Evolutionary conservation across 139 green algal species (phyloP).

Genomic region (Trebouxia sp.): DNA sequence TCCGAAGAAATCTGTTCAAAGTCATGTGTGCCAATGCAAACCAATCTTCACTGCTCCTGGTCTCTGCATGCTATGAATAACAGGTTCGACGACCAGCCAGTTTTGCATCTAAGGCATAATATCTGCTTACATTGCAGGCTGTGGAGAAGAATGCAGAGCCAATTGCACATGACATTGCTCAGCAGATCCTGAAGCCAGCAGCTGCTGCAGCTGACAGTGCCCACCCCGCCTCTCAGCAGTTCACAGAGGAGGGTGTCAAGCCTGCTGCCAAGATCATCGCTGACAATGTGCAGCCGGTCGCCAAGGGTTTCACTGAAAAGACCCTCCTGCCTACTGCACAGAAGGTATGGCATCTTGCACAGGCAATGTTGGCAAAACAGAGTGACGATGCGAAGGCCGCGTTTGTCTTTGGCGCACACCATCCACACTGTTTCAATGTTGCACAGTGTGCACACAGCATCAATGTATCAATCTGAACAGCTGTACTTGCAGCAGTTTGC

Average conservation of each 20-base stretch:
- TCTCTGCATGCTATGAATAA: too few species aligned
- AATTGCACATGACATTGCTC: conserved; percentile 19
- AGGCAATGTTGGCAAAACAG: neutral
- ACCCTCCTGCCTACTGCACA: conserved; percentile 14
- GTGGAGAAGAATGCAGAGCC: conserved; percentile 30
- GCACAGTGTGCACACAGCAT: too few species aligned
- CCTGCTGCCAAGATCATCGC: conserved; percentile 11
- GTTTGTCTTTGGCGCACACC: too few species aligned
- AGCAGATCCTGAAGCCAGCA: conserved; percentile 14
- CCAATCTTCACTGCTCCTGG: too few species aligned
- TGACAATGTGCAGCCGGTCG: conserved; percentile 21
- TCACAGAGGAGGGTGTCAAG: conserved; percentile 13
- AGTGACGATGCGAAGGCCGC: too few species aligned
- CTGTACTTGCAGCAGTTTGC: too few species aligned
- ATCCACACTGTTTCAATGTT: too few species aligned
- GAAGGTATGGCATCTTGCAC: neutral
- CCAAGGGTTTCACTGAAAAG: conserved; percentile 24
- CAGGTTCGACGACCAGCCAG: too few species aligned
- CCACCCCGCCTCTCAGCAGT: conserved; percentile 10
- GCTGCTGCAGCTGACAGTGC: conserved; percentile 13
- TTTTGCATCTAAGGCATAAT: neutral
- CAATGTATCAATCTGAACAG: too few species aligned
- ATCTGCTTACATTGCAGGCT: neutral
- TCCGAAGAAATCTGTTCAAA: too few species aligned
- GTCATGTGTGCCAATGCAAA: too few species aligned